Conservation (phyloP, 148 eudicot genomes). For the Nyssa sinensis region DNA sequence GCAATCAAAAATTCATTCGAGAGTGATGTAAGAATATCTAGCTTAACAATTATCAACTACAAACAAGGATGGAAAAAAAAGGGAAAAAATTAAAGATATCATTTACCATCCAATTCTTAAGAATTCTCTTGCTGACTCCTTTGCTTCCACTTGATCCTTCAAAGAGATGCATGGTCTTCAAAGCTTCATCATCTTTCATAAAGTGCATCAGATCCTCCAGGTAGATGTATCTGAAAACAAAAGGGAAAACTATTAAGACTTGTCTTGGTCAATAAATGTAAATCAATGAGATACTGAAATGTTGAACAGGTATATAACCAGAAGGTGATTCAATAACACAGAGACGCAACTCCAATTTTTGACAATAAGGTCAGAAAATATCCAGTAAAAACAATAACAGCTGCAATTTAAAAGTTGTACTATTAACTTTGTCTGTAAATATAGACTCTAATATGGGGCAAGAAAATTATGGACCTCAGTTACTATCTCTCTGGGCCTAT, state of each 20-base stretch:
- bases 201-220: constrained; percentile 53
- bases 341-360: not conserved
- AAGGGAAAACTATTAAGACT: constrained; percentile 1
- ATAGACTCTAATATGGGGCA: not conserved
- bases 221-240: constrained; percentile 34
- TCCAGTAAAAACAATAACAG: not conserved
- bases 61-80: not conserved
- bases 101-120: constrained; percentile 67
- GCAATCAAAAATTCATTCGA: not conserved
- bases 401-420: not conserved
- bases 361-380: not conserved
- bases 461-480: not conserved
- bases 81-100: not conserved
- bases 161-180: constrained; percentile 36
- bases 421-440: not conserved
- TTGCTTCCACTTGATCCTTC: constrained; percentile 45
- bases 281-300: not conserved
- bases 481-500: not conserved
- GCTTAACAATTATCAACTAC: not conserved
- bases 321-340: not conserved
- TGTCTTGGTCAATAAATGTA: not conserved
- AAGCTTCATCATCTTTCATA: constrained; percentile 55
- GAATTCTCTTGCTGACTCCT: constrained; percentile 51
- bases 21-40: not conserved
- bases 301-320: not conserved